Base-by-base conservation (phyloP, 2,329 filamentous ascomycete genomes). In the Hypoxylon sp. region DNA sequence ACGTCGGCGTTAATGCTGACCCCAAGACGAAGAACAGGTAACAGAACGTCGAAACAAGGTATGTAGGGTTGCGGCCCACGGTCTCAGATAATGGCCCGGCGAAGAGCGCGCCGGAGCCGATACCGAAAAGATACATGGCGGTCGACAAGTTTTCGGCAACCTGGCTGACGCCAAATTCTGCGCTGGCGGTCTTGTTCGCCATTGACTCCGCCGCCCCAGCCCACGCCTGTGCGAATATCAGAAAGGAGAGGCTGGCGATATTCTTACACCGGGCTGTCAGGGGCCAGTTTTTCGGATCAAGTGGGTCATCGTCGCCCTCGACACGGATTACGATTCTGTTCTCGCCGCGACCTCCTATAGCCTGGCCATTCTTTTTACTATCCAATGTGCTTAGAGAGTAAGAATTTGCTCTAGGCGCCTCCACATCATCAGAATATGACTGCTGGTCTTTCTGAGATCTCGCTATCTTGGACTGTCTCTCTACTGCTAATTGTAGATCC, bases 1-100 rank as follows among this genome's bases (percentile, higher is more conserved):
- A 81, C 22, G 81, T 84, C 3, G 81, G 81, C 1, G 84, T 75
- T n/a, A 86, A 72, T 0, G 79, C 86, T 0, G 81, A 80, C 0
- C 81, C 84, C 73, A 86, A 80, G 44, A 86, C 78, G 61, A 84
- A 87, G 50, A 85, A 76, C 75, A 86, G 82, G 60, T 83, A 86
- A 14, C 82, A 73, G 14, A 77, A 78, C 13, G 85, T 75, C 0
- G 85, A 83, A 19, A 77, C 74, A 3, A 85, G 78, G 67, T 87
- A 87, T 1, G 85, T 82, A 0, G 80, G 80, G 67, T 86, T 87
- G 26, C 83, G 80, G 3, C 84, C 84, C 5, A 82, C 75, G 3
- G 82, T 84, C 71, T 85, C 84, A 0, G 82, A 85, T 10, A 84
- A 74, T 0, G 84, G 85, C 1, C 83, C 85, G 5, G 81, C 81